Evolutionary conservation across 768 basidiomycete species (phyloP).

Genomic region (Clitopilus passeckerianus): DNA sequence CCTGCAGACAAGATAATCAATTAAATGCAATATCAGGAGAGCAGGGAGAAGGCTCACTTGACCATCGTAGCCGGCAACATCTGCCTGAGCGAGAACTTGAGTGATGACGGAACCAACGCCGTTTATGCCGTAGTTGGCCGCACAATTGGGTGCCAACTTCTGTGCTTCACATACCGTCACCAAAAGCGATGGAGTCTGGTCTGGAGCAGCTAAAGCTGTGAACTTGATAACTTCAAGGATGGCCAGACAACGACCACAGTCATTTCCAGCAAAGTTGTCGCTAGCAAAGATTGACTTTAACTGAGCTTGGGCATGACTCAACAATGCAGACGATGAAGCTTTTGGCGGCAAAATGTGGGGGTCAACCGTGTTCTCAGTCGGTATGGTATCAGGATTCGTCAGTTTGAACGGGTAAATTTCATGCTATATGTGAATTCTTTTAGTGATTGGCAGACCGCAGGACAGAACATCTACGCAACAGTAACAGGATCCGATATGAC

Average conservation of each 20-base stretch:
- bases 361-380: constrained; percentile 53
- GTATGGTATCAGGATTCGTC: constrained; percentile 59
- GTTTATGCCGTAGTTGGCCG: constrained; percentile 37
- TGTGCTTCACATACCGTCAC: constrained; percentile 59
- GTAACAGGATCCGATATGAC: constrained; percentile 68
- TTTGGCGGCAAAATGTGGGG: constrained; percentile 62
- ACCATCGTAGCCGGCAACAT: constrained; percentile 70
- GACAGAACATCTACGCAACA: constrained; percentile 25
- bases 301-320: constrained; percentile 50
- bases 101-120: constrained; percentile 59
- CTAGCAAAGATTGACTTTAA: constrained; percentile 50
- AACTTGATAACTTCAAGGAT: constrained; percentile 62
- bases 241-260: constrained; percentile 58
- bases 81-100: constrained; percentile 67
- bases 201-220: constrained; percentile 57
- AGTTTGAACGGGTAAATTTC: constrained; percentile 53
- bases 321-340: constrained; percentile 39
- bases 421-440: constrained; percentile 33
- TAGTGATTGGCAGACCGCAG: background rate
- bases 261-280: constrained; percentile 45
- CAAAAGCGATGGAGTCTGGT: constrained; percentile 51
- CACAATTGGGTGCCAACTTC: constrained; percentile 47
- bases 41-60: constrained; percentile 36
- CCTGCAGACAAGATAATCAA: constrained; percentile 22
- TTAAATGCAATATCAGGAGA: background rate